These are phyloP conservation scores for Skeletonema costatum DNA, from an alignment of 108 stramenopile species.

Conservation along the genomic window DNA sequence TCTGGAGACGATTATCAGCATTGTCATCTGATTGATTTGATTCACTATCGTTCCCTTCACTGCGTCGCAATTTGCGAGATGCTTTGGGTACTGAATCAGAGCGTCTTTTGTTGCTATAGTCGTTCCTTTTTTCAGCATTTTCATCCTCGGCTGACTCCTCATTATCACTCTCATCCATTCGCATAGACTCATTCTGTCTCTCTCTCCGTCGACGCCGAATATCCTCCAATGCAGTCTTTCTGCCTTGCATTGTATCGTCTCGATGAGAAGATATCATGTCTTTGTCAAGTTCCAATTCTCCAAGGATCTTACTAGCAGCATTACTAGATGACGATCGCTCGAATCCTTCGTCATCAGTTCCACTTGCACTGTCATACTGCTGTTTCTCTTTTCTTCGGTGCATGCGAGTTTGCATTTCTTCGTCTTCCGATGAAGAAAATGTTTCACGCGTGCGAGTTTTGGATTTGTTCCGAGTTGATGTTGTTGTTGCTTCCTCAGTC, in stretches of 20 bases:
- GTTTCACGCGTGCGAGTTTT: neutral
- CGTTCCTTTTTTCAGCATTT: neutral
- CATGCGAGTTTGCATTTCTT: neutral
- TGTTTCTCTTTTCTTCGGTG: neutral
- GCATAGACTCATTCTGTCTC: constrained; percentile 7
- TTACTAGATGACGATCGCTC: neutral
- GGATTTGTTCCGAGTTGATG: neutral
- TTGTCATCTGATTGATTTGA: constrained; percentile 13
- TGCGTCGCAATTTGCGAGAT: neutral
- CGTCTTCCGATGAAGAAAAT: neutral
- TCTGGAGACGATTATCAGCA: neutral
- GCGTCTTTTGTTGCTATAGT: neutral
- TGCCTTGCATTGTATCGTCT: constrained; percentile 8
- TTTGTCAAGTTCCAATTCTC: constrained; percentile 38
- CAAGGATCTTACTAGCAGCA: constrained; percentile 31
- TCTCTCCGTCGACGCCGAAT: constrained; percentile 37
- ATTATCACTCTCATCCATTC: neutral
- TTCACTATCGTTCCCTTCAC: constrained; percentile 4
- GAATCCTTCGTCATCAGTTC: constrained; percentile 3
- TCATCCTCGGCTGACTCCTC: constrained; percentile 1
- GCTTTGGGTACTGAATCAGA: neutral
- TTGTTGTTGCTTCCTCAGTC: neutral
- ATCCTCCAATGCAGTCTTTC: constrained; percentile 36
- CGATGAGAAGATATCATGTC: constrained; percentile 29
- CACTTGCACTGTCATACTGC: constrained; percentile 1